Base-by-base conservation (phyloP, 768 basidiomycete genomes). In the Antrodiella citrinella region DNA sequence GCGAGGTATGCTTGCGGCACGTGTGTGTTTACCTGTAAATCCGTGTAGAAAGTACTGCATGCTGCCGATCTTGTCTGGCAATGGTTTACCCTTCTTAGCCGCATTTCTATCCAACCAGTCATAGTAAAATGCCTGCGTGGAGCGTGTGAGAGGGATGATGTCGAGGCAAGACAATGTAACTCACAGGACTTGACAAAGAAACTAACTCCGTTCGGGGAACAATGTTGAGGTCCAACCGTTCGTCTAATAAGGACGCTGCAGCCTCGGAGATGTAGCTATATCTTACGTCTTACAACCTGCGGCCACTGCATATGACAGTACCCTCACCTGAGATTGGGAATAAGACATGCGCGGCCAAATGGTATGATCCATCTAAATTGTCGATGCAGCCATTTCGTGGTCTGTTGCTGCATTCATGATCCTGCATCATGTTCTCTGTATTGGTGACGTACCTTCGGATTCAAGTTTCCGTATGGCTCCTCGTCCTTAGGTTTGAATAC, bases 401-500 rank as follows among this genome's bases (percentile, higher is more conserved):
- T 91, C 86, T 89, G 43, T n/a, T 5, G 19, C n/a, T n/a, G n/a
- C n/a, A n/a, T n/a, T n/a, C 12, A 15, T 11, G 11, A 51, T 23
- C 22, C n/a, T 23, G 25, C n/a, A 35, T n/a, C 12, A 39, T 7
- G n/a, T n/a, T n/a, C n/a, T n/a, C n/a, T n/a, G n/a, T n/a, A n/a
- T n/a, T 11, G 11, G 39, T 4, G 11, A 44, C 62, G 44, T 45
- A 81, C 84, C 75, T 94, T 94, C 0, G 91, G 91, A 63, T 93
- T 93, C 18, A 92, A 72, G 38, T 81, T 73, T 21, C 91, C 91
- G 62, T 93, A 94, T 1, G 91, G 91, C 57, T 92, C 89, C 62
- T 90, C 87, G 52, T 90, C 86, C 63, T 92, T 91, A 1, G 91
- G 91, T 63, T 94, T 94, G 67, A 95, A 94, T 3, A 94, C 87